A percentile compares a stretch with the other conserved stretches of the same genome.
These are phyloP conservation scores for Penicillium italicum DNA, from an alignment of 2,329 filamentous ascomycete genomes.

Conservation along the genomic window DNA sequence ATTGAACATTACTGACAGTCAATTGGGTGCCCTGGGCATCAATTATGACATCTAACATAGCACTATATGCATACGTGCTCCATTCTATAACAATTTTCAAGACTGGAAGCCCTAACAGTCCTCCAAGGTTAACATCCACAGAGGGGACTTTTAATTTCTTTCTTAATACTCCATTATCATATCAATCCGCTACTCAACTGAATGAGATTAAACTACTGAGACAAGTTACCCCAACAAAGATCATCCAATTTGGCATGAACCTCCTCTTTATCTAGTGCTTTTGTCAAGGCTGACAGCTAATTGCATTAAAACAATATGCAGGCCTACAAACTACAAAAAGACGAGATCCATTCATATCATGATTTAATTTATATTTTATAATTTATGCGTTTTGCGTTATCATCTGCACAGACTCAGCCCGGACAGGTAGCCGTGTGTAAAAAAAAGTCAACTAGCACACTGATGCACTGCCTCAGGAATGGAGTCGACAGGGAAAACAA, in stretches of 20 bases:
- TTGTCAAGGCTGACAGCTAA: background rate
- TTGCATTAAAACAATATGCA: background rate
- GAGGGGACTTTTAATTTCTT: background rate
- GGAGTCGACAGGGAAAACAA: background rate
- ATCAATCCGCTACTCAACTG: too few species aligned
- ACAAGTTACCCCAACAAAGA: background rate
- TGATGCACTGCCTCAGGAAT: background rate
- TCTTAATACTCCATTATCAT: background rate
- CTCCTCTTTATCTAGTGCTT: background rate
- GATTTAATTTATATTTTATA: background rate
- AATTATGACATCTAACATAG: background rate
- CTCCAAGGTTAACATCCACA: background rate
- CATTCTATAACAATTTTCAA: background rate
- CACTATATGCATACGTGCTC: background rate
- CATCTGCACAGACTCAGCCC: background rate
- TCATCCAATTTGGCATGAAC: background rate
- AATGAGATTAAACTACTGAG: background rate
- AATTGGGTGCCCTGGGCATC: background rate
- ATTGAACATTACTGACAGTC: background rate
- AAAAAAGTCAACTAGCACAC: background rate
- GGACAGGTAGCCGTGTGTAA: background rate
- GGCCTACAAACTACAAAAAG: background rate
- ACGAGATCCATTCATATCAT: background rate
- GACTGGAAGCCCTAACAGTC: too few species aligned
- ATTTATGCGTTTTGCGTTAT: background rate